Conservation (phyloP, 2,329 filamentous ascomycete genomes). For the Neopestalotiopsis sp. region DNA sequence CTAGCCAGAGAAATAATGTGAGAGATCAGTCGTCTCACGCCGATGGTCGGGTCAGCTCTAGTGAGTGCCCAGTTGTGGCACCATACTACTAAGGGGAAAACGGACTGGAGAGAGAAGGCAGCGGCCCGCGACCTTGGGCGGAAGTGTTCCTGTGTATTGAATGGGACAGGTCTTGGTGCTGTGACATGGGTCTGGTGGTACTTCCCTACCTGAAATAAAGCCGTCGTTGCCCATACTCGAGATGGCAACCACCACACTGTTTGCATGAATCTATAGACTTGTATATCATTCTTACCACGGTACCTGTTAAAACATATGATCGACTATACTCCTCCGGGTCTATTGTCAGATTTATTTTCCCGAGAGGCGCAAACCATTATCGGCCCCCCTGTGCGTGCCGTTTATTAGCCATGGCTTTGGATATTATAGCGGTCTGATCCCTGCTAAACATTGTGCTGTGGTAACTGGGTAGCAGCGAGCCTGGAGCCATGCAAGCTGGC, state of each 20-base stretch:
- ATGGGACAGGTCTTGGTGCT: no score
- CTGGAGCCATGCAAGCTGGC: background rate
- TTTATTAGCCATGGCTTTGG: background rate
- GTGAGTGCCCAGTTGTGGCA: constrained; percentile 1
- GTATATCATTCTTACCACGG: background rate
- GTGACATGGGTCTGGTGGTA: background rate
- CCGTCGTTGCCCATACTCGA: background rate
- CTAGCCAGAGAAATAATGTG: background rate
- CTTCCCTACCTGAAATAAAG: background rate
- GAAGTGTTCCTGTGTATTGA: background rate
- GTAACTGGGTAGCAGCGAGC: background rate
- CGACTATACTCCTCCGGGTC: background rate
- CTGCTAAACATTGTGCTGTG: background rate
- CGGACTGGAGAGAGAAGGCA: background rate
- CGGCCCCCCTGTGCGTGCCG: background rate
- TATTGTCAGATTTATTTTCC: background rate
- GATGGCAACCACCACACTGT: background rate
- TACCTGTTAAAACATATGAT: background rate
- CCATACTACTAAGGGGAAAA: background rate
- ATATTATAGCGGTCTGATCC: background rate
- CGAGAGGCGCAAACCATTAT: background rate
- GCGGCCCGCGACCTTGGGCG: constrained; percentile 1
- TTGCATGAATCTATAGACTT: background rate
- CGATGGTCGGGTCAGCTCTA: constrained; percentile 9
- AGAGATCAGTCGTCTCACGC: background rate